Base-by-base conservation (phyloP, 2,329 filamentous ascomycete species). In the Teratosphaeria gauchensis region DNA sequence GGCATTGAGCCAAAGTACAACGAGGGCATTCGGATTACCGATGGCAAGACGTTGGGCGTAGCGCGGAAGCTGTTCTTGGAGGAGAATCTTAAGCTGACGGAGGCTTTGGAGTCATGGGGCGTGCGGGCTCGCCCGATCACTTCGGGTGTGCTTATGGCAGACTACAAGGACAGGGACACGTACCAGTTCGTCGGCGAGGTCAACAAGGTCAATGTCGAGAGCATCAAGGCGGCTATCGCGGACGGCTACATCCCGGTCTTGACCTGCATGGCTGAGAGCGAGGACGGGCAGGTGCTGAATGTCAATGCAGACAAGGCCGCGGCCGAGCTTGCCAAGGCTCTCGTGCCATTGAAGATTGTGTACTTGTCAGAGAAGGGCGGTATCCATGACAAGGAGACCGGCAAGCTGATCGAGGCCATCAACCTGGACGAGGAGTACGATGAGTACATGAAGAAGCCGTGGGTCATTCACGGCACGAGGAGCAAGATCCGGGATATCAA, bases 281-380 rank as follows among this genome's bases (percentile, higher is more conserved):
- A 86, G 53, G 91, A 96, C 63, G 94, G 94, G 8, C 90, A 92
- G 74, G 86, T 97, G 56, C 82, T 99, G 63, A 99, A 99, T 71
- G 94, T 99, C 73, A 99, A 99, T 70, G 94, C 94, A 38, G 94
- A 99, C 74, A 92, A 96, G 62, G 92, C 92, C 38, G 94, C 94
- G 32, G 92, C 92, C 64, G 92, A 96, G 77, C 81, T 99, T 61
- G 92, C 94, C 28, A 86, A 90, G 61, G 85, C 89, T 58, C 80
- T 99, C 57, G 87, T 97, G 75, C 94, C 94, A 30, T 79, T 97
- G 69, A 99, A 99, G 84, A 92, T 97, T 62, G 92, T 99, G 61
- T 99, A 96, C 73, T 82, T 97, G n/a, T 95, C 91, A 4, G 94
- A 99, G 78, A 97, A 97, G 82, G 94, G 94, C 55, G 94, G 92